Evolutionary conservation across 192 early-diverging fungal species (phyloP), one percentile per base, ranked within the genome.

Genomic region (Podila verticillata): DNA sequence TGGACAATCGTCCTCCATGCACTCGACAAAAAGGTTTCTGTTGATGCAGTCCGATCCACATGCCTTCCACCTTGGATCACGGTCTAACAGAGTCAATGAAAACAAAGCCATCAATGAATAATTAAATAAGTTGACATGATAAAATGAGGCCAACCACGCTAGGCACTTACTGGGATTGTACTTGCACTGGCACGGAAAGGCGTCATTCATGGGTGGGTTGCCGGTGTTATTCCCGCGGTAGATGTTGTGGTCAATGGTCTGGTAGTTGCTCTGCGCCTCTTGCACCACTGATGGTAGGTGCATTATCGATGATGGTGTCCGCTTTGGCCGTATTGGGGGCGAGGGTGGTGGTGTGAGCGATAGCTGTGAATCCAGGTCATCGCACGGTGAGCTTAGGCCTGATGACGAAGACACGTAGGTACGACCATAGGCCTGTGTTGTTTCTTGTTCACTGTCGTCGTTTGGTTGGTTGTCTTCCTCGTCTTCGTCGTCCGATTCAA

Each of bases 21-120:
- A 99, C 82, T 99, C 97, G 68, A 97, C 94, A 66, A 92, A 93
- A 29, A 97, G 83, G 67, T 93, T 89, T 44, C 95, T 88, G 81
- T 99, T 99, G 71, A 99, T 97, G 78, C 98, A 99, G 54, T 92
- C 88, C 24, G 93, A 88, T 64, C 98, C 98, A 81, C 98, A 99
- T 5, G 98, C 97, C 26, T 84, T 85, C 66, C 80, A 69, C 61
- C 57, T 61, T 64, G 78, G 87, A 49, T 74, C 82, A 28, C 84
- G 92, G 71, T 82, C 80, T 75, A 60, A 31, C 30, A 17, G 19
- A n/a, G 19, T 24, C 30, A 54, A 4, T n/a, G 35, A 44, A n/a
- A 54, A 24, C 12, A 54, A 54, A 9, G 49, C 8, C 20, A 24
- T 1, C 4, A 17, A 24, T 54, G 51, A 54, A 26, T 24, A 54